Base-by-base conservation (phyloP, 495 filamentous ascomycete genomes). In the Xylaria telfairii region DNA sequence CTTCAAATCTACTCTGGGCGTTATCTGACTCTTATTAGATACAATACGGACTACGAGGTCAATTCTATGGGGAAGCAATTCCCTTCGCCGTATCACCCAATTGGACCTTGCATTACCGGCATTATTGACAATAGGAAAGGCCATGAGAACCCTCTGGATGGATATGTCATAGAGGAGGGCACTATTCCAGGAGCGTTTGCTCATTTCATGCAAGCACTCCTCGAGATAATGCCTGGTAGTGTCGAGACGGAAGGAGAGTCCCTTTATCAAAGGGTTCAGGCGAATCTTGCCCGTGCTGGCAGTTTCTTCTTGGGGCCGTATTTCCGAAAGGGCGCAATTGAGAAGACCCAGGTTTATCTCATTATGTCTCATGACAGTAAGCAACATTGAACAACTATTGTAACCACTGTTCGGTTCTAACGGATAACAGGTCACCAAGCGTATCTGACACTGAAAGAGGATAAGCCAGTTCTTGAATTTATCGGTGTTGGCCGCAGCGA, bases 331-430 rank as follows among this genome's bases (percentile, higher is more conserved):
- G 87, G 89, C 17, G 84, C 85, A 32, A 74, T 90, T 1, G 86
- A 87, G 72, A 85, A 79, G 65, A 93, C 89, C 0, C 87, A 91
- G 72, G 83, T 88, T 8, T 92, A 91, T 78, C 80, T 92, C n/a
- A 85, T 91, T 68, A 92, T 93, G 90, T 89, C 85, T 8, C 90
- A 92, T 71, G 90, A 91, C 71, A 88, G 85, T 81, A 75, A 75
- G 78, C 76, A 24, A 19, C 4, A 37, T 56, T 10, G 39, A 8
- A 8, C 51, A 15, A 24, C 24, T 2, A 57, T 62, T 9, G 54
- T n/a, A 9, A 1, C 0, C 4, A 12, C 7, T 28, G 54, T 19
- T 32, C 24, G 21, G 13, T 69, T 12, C 70, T 78, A 72, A 72
- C 41, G 30, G 37, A 30, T 32, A 57, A 32, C 32, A 83, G 82